Base-by-base conservation (phyloP, 169 alveolate species). In the Theileria orientalis region DNA sequence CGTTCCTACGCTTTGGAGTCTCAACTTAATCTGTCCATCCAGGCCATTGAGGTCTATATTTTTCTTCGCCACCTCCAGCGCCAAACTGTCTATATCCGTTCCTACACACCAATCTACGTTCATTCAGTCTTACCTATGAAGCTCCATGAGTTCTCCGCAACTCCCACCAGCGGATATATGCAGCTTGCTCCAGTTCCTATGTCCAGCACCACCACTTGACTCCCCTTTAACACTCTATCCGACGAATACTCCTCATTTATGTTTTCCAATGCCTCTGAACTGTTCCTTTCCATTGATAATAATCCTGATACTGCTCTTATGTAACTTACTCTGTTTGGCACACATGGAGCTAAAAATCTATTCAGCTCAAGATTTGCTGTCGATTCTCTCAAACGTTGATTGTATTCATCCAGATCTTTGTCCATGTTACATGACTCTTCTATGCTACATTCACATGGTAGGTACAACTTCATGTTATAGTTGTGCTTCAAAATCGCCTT, bases 161-260 rank as follows among this genome's bases (percentile, higher is more conserved):
- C 51, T 0, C 93, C 93, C 30, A 88, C 40, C 25, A 88, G 86
- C 9, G 93, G 93, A 30, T 88, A 88, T 37, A 88, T 88, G 47
- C 91, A 83, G 67, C 79, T 84, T 32, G 93, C 91, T 2, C 93
- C 93, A 0, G 90, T 87, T 21, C 93, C 93, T 16, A 88, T 72
- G 60, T 88, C 93, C 68, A 88, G 47, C 19, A 84, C 93, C 49
- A 77, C 80, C 23, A 88, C 59, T 25, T 66, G 44, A 42, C 64
- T 62, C 13, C 90, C 88, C 14, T 57, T 37, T 40, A 76, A 54
- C 21, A 80, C 47, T 1, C 32, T 42, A 40, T 33, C 40, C 25
- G 69, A 59, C 13, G 16, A 8, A 11, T 21, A 13, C 30, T 59
- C 21, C 5, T 33, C 69, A 14, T 69, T 68, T 3, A 69, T 54